phyloP scores from a whole-genome alignment of 2,329 filamentous ascomycete species.

The Botrytis sinoallii region DNA sequence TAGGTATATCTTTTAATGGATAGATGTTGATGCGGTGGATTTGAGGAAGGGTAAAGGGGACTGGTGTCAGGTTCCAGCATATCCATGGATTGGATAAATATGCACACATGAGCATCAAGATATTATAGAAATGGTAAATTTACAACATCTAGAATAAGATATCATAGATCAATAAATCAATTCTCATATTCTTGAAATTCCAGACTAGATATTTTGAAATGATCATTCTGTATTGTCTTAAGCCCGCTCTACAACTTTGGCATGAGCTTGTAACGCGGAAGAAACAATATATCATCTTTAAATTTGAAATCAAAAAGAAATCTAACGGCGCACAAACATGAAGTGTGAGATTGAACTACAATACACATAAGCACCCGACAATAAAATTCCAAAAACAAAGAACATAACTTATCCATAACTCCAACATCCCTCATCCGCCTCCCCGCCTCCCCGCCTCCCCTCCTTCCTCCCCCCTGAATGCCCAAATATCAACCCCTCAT shows the following conservation, averaged over 20 bases:
- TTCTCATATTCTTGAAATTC: not conserved
- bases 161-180: not conserved
- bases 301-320: not conserved
- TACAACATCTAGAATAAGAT: not conserved
- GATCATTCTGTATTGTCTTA: not conserved
- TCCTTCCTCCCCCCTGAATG: not conserved
- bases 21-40: not conserved
- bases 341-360: not conserved
- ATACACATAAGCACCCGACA: not conserved
- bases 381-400: not conserved
- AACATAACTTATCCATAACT: not conserved
- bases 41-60: not conserved
- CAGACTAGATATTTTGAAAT: not conserved
- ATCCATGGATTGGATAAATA: not conserved
- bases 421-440: not conserved
- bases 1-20: constrained; percentile 8
- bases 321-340: not conserved
- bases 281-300: not conserved
- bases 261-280: not conserved
- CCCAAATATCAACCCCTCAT: not conserved
- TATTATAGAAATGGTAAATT: not conserved
- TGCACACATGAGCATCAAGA: not conserved
- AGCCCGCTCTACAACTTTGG: not conserved
- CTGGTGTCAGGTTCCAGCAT: not conserved
- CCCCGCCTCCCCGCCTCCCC: too few species aligned